Conservation (phyloP, 345 rosid species). For the Combretum micranthum region DNA sequence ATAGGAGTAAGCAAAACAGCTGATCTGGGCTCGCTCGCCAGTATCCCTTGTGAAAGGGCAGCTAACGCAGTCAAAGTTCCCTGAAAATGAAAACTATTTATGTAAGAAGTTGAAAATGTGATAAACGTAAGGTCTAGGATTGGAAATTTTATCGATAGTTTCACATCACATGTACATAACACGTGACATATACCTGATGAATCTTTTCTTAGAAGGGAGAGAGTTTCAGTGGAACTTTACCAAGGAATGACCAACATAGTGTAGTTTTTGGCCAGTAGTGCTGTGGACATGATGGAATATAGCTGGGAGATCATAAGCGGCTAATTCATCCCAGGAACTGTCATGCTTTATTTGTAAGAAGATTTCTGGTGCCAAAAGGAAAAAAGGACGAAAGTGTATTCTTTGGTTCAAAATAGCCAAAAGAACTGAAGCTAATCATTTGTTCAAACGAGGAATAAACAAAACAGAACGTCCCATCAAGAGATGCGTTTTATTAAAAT, state of each 20-base stretch:
- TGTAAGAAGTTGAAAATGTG: too few species aligned
- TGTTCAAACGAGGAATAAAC: too few species aligned
- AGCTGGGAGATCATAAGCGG: slow-evolving; percentile 22
- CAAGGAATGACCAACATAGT: slow-evolving; percentile 34
- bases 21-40: slow-evolving; percentile 22
- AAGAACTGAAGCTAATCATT: too few species aligned
- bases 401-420: too few species aligned
- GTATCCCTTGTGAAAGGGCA: slow-evolving; percentile 26
- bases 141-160: too few species aligned
- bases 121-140: too few species aligned
- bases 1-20: slow-evolving; percentile 36
- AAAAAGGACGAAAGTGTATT: too few species aligned
- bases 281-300: slow-evolving; percentile 15
- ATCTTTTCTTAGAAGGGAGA: background rate
- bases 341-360: slow-evolving; percentile 24
- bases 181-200: too few species aligned
- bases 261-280: slow-evolving; percentile 29
- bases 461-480: too few species aligned
- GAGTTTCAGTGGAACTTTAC: slow-evolving; percentile 5
- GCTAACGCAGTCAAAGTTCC: slow-evolving; percentile 38
- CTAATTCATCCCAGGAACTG: slow-evolving; percentile 38
- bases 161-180: too few species aligned
- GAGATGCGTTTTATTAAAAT: too few species aligned
- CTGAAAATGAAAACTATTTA: slow-evolving; percentile 6
- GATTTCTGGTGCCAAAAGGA: background rate